Evolutionary conservation across 352 stramenopile genomes (phyloP).

Genomic region (Phytopythium montanum): DNA sequence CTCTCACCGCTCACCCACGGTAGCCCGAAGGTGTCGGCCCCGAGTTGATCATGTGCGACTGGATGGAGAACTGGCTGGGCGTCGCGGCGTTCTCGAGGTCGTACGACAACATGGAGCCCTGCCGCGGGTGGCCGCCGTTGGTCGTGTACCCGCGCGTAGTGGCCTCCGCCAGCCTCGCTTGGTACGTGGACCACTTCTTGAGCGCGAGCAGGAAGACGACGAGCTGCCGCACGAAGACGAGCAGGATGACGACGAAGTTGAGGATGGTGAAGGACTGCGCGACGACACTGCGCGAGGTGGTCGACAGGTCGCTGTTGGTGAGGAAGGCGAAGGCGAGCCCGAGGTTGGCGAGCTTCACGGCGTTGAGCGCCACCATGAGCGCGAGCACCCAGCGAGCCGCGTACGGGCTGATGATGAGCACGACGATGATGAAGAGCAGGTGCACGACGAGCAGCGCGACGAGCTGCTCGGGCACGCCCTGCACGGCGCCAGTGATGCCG

Average conservation of each 20-base stretch:
- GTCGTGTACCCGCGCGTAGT: conserved; percentile 1
- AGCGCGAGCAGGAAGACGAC: conserved; percentile 49
- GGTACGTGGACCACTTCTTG: conserved; percentile 39
- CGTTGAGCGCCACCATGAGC: conserved; percentile 32
- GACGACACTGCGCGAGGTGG: conserved; percentile 25
- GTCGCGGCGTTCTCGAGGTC: conserved; percentile 8
- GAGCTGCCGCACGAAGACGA: conserved; percentile 56
- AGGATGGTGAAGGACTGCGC: conserved; percentile 52
- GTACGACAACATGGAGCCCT: conserved; percentile 6
- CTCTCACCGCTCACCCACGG: conserved; percentile 1
- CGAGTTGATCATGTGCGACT: conserved; percentile 4
- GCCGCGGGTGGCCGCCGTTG: neutral
- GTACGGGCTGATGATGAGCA: conserved; percentile 55
- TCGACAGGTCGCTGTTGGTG: conserved; percentile 38
- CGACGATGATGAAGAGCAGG: conserved; percentile 40
- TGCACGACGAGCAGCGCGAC: conserved; percentile 49
- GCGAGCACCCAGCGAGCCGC: conserved; percentile 26
- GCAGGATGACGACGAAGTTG: conserved; percentile 55
- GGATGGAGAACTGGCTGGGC: conserved; percentile 9
- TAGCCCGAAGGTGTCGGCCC: conserved; percentile 5
- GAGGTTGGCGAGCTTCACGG: conserved; percentile 51
- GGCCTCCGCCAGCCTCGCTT: conserved; percentile 14
- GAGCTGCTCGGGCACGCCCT: conserved; percentile 41
- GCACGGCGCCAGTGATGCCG: conserved; percentile 43
- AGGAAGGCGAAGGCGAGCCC: conserved; percentile 51